Base-by-base conservation (phyloP, 2,329 filamentous ascomycete species). In the Exophiala oligosperma region DNA sequence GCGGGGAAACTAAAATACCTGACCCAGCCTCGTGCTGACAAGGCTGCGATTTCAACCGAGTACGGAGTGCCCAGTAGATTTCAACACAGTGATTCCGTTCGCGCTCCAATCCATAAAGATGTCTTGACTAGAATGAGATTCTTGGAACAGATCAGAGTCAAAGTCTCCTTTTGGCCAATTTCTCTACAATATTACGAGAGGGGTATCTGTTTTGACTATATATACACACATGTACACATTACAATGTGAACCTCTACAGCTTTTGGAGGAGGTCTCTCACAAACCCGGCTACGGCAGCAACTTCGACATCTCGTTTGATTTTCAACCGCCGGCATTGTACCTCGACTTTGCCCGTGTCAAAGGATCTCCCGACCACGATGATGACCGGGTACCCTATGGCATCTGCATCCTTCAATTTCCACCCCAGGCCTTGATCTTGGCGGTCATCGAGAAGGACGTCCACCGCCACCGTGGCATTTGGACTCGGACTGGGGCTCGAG, bases 361-460 rank as follows among this genome's bases (percentile, higher is more conserved):
- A 96, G 2, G 77, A 78, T 62, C 83, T 87, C 0, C 93, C 93
- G 32, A 97, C 73, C 1, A 97, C 81, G 11, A 97, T 79, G 7
- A 93, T 80, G 11, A 97, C 79, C 0, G 93, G 93, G 71, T 95
- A 96, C 2, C 94, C 94, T 54, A 93, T 84, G 57, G 94, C 71
- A 72, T 97, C 92, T 1, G 93, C 94, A 74, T 99, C 94, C 38
- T 85, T 86, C 69, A 97, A 78, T 72, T 96, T 97, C 90, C 91
- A 96, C 2, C 85, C 83, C 60, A 97, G 79, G 1, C 82, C 77
- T 65, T 84, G 81, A 28, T 77, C 73, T 9, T 77, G 70, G 17
- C 89, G 81, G 72, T 96, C 92, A 71, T 96, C 92, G 1, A 96
- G 73, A 2, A 91, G 79, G 2, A 82, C 77, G 69, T 96, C 91